phyloP scores from a whole-genome alignment of 2,329 filamentous ascomycete species.

The Sporothrix pallida region DNA sequence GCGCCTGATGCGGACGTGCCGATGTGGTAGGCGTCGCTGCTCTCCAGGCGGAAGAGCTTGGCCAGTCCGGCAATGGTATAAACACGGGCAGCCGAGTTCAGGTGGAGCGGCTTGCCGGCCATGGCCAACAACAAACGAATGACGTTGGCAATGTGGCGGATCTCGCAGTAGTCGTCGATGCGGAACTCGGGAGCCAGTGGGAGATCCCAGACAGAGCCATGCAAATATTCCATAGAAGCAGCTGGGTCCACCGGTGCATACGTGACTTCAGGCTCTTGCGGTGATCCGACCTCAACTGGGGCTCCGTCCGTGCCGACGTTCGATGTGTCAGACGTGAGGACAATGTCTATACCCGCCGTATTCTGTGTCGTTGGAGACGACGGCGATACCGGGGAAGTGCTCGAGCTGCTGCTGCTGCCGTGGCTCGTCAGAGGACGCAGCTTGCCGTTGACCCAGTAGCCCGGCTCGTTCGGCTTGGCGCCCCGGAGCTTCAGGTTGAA shows the following conservation, averaged over 20 bases:
- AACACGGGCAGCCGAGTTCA: conserved; percentile 70
- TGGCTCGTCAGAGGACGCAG: not conserved
- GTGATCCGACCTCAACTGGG: not conserved
- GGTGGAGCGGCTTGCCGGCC: conserved; percentile 50
- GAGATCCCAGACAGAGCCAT: conserved; percentile 33
- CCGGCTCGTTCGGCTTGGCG: conserved; percentile 6
- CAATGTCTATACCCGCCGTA: too few species aligned
- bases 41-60: conserved; percentile 60
- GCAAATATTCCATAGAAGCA: not conserved
- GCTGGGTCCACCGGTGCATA: not conserved
- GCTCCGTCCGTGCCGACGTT: not conserved
- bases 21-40: conserved; percentile 19
- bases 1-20: not conserved
- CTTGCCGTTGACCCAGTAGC: conserved; percentile 15
- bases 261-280: not conserved
- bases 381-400: not conserved
- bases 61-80: conserved; percentile 71
- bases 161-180: conserved; percentile 66
- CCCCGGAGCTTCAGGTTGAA: conserved; percentile 22
- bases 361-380: too few species aligned
- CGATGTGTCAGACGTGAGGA: not conserved
- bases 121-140: conserved; percentile 66
- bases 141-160: conserved; percentile 68
- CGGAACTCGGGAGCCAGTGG: conserved; percentile 44
- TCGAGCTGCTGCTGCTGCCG: not conserved